These are phyloP conservation scores for Bjerkandera adusta DNA, from an alignment of 1,284 basidiomycete species.

Conservation along the genomic window DNA sequence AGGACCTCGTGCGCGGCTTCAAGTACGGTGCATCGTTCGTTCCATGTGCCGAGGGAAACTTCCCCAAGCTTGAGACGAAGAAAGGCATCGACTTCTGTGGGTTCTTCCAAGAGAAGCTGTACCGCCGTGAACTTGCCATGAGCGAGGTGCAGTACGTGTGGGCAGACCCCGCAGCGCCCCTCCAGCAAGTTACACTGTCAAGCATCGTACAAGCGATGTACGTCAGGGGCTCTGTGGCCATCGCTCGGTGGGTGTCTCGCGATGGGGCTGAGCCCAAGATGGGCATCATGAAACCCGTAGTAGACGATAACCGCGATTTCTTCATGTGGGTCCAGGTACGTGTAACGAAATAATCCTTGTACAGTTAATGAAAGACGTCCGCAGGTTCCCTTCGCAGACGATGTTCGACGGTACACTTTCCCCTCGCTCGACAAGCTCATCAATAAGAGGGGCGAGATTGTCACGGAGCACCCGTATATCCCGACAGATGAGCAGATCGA, in stretches of 20 bases:
- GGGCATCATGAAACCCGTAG: constrained; percentile 68
- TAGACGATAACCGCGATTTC: constrained; percentile 64
- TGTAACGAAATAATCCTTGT: constrained; percentile 1
- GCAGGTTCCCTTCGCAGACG: constrained; percentile 94
- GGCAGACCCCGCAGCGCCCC: constrained; percentile 66
- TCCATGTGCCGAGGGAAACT: constrained; percentile 80
- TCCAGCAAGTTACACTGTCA: constrained; percentile 83
- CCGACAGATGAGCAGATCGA: constrained; percentile 78
- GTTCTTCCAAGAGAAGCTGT: constrained; percentile 70
- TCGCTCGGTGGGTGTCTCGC: constrained; percentile 77
- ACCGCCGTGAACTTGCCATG: constrained; percentile 80
- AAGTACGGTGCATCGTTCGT: constrained; percentile 91
- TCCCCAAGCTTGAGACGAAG: constrained; percentile 65
- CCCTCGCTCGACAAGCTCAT: constrained; percentile 77
- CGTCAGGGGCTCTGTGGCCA: constrained; percentile 55
- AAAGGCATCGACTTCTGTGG: constrained; percentile 88
- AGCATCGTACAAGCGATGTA: constrained; percentile 85
- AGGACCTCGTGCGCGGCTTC: constrained; percentile 80
- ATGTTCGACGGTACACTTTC: constrained; percentile 86
- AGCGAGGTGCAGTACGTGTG: constrained; percentile 89
- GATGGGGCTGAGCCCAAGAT: constrained; percentile 83
- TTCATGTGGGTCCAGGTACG: constrained; percentile 80
- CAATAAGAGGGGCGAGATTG: constrained; percentile 71
- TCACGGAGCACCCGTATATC: constrained; percentile 78
- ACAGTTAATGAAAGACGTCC: not conserved